Evolutionary conservation across 1,284 basidiomycete species (phyloP).

Genomic region (Tausonia pullulans): DNA sequence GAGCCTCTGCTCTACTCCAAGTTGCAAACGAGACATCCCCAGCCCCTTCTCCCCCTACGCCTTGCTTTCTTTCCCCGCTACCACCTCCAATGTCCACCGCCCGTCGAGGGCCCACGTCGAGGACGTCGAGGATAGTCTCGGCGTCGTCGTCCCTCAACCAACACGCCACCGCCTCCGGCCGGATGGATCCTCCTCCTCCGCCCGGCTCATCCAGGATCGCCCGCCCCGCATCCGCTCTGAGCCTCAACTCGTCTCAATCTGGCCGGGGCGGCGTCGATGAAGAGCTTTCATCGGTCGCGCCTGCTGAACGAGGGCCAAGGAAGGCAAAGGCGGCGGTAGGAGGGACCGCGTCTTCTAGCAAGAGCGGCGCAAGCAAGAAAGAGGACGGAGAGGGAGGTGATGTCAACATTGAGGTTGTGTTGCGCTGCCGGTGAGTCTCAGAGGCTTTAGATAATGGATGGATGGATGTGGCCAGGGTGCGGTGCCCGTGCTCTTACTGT

Average conservation of each 20-base stretch:
- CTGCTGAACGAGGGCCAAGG: not conserved
- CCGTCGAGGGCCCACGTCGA: too few species aligned
- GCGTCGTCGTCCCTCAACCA: too few species aligned
- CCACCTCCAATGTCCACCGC: too few species aligned
- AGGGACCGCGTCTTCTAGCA: not conserved
- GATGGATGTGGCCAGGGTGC: not conserved
- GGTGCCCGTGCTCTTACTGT: not conserved
- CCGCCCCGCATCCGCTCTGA: constrained; percentile 1
- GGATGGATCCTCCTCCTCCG: constrained; percentile 8
- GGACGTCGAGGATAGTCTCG: too few species aligned
- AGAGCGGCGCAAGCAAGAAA: not conserved
- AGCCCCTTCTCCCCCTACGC: too few species aligned
- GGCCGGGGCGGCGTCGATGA: not conserved
- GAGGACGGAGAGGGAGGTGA: constrained; percentile 16
- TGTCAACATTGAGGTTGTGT: constrained; percentile 77
- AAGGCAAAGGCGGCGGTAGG: not conserved
- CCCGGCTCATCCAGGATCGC: not conserved
- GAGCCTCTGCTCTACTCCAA: too few species aligned
- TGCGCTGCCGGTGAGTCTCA: constrained; percentile 57
- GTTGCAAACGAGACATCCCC: too few species aligned
- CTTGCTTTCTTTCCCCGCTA: too few species aligned
- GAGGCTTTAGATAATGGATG: not conserved
- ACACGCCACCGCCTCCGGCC: not conserved
- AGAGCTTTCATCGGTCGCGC: not conserved
- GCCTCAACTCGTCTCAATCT: constrained; percentile 2